Percentiles rank a stretch among this genome's conserved stretches.
Evolutionary conservation across 352 stramenopile species (phyloP).

Genomic region (Peronospora destructor): DNA sequence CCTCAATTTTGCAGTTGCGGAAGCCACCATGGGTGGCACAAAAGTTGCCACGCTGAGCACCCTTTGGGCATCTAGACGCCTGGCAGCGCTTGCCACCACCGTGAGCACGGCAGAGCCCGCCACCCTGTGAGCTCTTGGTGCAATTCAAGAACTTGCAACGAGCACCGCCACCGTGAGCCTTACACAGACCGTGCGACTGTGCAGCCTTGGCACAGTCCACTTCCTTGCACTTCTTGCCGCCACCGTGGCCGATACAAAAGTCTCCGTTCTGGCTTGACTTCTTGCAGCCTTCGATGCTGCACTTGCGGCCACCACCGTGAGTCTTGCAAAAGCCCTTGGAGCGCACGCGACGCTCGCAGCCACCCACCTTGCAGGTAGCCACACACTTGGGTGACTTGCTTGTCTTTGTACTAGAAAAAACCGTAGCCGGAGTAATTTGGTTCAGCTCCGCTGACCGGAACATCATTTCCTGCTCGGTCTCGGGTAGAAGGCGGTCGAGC

Average conservation of each 20-base stretch:
- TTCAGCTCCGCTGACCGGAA: slow-evolving; percentile 35
- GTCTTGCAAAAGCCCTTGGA: slow-evolving; percentile 86
- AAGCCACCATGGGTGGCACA: slow-evolving; percentile 80
- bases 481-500: slow-evolving; percentile 57
- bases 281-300: slow-evolving; percentile 79
- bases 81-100: slow-evolving; percentile 78
- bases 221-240: slow-evolving; percentile 84
- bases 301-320: slow-evolving; percentile 74
- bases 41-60: slow-evolving; percentile 78
- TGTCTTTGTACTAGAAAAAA: slow-evolving; percentile 20
- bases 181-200: slow-evolving; percentile 80
- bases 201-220: slow-evolving; percentile 76
- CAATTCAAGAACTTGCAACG: slow-evolving; percentile 80
- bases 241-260: slow-evolving; percentile 83
- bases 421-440: slow-evolving; percentile 33
- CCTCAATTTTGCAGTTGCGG: slow-evolving; percentile 83
- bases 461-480: slow-evolving; percentile 63
- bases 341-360: slow-evolving; percentile 55
- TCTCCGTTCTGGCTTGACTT: slow-evolving; percentile 84
- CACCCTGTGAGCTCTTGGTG: slow-evolving; percentile 78
- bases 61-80: slow-evolving; percentile 64
- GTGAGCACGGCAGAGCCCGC: slow-evolving; percentile 67
- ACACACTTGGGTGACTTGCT: slow-evolving; percentile 52
- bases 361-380: slow-evolving; percentile 53
- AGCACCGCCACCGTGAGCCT: slow-evolving; percentile 73